Percentiles rank a stretch among this genome's conserved stretches.
Conservation (phyloP, 108 stramenopile species). For the Thalassiosira profunda region DNA sequence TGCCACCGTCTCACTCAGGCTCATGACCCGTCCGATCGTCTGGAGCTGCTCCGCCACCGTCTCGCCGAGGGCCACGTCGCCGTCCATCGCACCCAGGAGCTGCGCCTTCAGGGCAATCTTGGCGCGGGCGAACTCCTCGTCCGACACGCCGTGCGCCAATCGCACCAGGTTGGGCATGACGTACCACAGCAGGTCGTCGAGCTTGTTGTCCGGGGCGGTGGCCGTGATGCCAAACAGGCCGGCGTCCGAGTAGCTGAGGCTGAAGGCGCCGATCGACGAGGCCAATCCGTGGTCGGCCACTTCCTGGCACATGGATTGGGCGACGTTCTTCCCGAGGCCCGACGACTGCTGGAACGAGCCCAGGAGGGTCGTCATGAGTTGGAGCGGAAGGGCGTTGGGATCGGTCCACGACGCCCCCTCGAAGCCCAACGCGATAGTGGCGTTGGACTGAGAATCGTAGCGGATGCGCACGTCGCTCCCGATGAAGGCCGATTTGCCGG, state of each 20-base stretch:
- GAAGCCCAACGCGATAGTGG: slow-evolving; percentile 97
- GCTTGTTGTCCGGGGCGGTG: slow-evolving; percentile 93
- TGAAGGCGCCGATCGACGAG: slow-evolving; percentile 94
- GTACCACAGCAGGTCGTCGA: slow-evolving; percentile 93
- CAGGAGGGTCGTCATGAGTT: slow-evolving; percentile 96
- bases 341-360: slow-evolving; percentile 93
- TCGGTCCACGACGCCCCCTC: slow-evolving; percentile 96
- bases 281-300: slow-evolving; percentile 90
- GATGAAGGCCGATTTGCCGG: slow-evolving; percentile 93
- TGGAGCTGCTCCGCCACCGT: slow-evolving; percentile 98
- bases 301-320: slow-evolving; percentile 91
- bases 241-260: slow-evolving; percentile 99
- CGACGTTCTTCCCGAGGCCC: slow-evolving; percentile 90
- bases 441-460: slow-evolving; percentile 88
- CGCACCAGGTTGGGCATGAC: slow-evolving; percentile 94
- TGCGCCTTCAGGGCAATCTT: slow-evolving; percentile 96
- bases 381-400: slow-evolving; percentile 95
- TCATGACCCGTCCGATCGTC: slow-evolving; percentile 97
- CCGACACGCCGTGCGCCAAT: slow-evolving; percentile 89
- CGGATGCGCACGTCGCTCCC: slow-evolving; percentile 93
- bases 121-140: slow-evolving; percentile 95
- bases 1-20: slow-evolving; percentile 94
- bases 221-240: slow-evolving; percentile 98
- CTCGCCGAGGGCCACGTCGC: slow-evolving; percentile 93
- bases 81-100: slow-evolving; percentile 96